phyloP scores from a whole-genome alignment of 2,329 filamentous ascomycete genomes.

The Tolypocladium ovalisporum region DNA sequence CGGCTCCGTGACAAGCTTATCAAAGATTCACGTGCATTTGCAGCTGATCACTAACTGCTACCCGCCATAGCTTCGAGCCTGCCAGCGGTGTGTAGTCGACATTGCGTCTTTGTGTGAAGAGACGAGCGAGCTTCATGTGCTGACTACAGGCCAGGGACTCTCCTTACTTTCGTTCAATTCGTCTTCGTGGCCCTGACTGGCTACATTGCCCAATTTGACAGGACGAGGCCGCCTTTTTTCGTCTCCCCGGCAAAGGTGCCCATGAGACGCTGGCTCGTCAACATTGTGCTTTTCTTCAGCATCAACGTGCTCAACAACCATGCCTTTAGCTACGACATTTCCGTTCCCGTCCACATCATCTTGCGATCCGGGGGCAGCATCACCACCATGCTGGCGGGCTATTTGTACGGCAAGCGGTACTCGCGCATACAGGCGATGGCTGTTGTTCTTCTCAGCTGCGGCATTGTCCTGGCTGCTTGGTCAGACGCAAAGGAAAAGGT shows the following conservation, averaged over 20 bases:
- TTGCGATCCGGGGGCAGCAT: slow-evolving; percentile 90
- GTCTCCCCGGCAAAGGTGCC: slow-evolving; percentile 71
- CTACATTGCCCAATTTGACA: slow-evolving; percentile 64
- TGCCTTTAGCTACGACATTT: slow-evolving; percentile 94
- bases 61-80: slow-evolving; percentile 57
- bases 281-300: slow-evolving; percentile 80
- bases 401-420: slow-evolving; percentile 75
- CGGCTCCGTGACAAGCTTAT: too few relatives aligned
- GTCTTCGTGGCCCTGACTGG: slow-evolving; percentile 71
- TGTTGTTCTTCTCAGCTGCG: slow-evolving; percentile 72
- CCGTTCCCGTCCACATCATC: slow-evolving; percentile 94
- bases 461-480: slow-evolving; percentile 80
- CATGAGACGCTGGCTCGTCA: slow-evolving; percentile 72
- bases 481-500: slow-evolving; percentile 82
- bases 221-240: slow-evolving; percentile 56
- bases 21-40: too few relatives aligned
- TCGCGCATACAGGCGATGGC: slow-evolving; percentile 69
- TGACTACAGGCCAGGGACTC: slow-evolving; percentile 47
- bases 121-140: not conserved
- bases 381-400: slow-evolving; percentile 88
- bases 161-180: slow-evolving; percentile 85
- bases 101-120: not conserved
- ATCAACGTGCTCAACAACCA: slow-evolving; percentile 97
- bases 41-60: slow-evolving; percentile 6
- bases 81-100: slow-evolving; percentile 52